Evolutionary conservation across 2,329 filamentous ascomycete species (phyloP).

Genomic region (Diaporthe ilicicola): DNA sequence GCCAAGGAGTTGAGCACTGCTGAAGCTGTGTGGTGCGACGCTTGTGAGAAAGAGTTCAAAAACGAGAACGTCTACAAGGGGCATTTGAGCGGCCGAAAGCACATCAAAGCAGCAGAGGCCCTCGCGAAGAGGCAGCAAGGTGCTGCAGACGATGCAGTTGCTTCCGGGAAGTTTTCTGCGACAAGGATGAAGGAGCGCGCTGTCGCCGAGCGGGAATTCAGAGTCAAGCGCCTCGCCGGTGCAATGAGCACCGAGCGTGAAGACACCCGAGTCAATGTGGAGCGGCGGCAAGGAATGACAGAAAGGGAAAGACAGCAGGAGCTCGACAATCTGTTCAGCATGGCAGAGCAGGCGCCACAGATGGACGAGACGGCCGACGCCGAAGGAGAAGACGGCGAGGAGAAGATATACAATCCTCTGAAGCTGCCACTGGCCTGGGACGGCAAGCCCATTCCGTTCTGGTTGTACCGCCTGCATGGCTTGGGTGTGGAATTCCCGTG

Average conservation of each 20-base stretch:
- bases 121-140: slow-evolving; percentile 60
- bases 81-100: slow-evolving; percentile 91
- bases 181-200: slow-evolving; percentile 77
- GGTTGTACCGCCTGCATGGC: slow-evolving; percentile 97
- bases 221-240: slow-evolving; percentile 80
- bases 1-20: slow-evolving; percentile 47
- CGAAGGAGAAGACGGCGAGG: slow-evolving; percentile 80
- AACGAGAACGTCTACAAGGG: slow-evolving; percentile 94
- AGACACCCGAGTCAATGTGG: slow-evolving; percentile 93
- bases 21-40: slow-evolving; percentile 86
- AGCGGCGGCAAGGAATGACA: slow-evolving; percentile 97
- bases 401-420: slow-evolving; percentile 95
- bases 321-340: slow-evolving; percentile 80
- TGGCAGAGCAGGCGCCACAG: slow-evolving; percentile 56
- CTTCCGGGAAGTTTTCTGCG: slow-evolving; percentile 32
- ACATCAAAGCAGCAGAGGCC: slow-evolving; percentile 82
- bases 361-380: slow-evolving; percentile 66
- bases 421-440: slow-evolving; percentile 98
- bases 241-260: slow-evolving; percentile 87
- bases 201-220: slow-evolving; percentile 87
- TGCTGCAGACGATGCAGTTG: slow-evolving; percentile 36
- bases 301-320: slow-evolving; percentile 95
- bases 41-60: slow-evolving; percentile 94
- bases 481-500: slow-evolving; percentile 94
- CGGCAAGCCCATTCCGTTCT: slow-evolving; percentile 98